Conservation (phyloP, 371 early-diverging fungal genomes). For the Mortierella sp. region DNA sequence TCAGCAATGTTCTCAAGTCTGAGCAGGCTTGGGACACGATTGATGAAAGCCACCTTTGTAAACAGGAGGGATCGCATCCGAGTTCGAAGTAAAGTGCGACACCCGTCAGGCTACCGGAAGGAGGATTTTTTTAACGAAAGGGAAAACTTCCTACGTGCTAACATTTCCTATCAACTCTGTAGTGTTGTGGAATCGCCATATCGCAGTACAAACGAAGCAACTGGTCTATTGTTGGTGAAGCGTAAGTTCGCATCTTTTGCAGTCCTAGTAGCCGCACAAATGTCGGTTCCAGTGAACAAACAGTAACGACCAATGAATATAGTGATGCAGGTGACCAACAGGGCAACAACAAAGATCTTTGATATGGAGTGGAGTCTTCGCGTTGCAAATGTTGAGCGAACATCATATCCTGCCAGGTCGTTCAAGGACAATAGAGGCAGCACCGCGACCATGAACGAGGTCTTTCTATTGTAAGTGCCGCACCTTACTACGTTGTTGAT, state of each 20-base stretch:
- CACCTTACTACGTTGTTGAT: too few relatives aligned
- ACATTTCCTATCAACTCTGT: too few relatives aligned
- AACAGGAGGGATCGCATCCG: not conserved
- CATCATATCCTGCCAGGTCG: conserved; percentile 31
- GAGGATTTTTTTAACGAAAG: too few relatives aligned
- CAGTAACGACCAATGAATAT: too few relatives aligned
- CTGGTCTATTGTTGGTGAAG: conserved; percentile 39
- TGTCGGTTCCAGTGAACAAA: too few relatives aligned
- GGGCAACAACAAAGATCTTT: conserved; percentile 31
- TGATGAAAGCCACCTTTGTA: conserved; percentile 9
- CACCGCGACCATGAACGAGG: conserved; percentile 50
- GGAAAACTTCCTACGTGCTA: too few relatives aligned
- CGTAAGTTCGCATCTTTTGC: too few relatives aligned
- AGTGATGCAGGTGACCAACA: conserved; percentile 53
- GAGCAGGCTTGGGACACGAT: conserved; percentile 27
- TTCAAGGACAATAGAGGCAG: conserved; percentile 47
- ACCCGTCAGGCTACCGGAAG: too few relatives aligned
- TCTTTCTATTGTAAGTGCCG: conserved; percentile 42
- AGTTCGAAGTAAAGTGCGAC: not conserved
- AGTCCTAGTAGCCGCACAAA: too few relatives aligned
- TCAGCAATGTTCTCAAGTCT: conserved; percentile 21
- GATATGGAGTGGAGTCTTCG: conserved; percentile 48
- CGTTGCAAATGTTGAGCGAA: conserved; percentile 32
- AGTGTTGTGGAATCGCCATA: not conserved
- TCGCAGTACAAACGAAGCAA: conserved; percentile 17